Percentiles rank a stretch among this genome's conserved stretches.
Conservation (phyloP, 139 green algal species). For the Chlamydomonas incerta region DNA sequence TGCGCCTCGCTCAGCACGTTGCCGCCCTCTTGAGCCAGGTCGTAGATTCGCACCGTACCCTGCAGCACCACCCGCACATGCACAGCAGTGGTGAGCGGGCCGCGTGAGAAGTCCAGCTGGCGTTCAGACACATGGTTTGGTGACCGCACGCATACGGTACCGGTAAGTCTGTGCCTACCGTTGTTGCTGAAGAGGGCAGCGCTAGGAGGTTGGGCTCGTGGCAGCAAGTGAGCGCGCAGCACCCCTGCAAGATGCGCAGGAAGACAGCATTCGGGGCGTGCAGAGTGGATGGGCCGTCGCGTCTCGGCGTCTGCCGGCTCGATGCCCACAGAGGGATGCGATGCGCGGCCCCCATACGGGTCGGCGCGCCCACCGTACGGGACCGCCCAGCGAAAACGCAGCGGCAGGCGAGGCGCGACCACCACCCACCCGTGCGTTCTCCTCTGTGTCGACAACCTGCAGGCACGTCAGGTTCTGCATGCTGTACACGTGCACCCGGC, state of each 20-base stretch:
- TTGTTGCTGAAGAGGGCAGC: constrained; percentile 63
- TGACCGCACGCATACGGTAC: no score
- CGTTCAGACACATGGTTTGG: no score
- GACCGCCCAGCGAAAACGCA: no score
- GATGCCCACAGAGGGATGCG: no score
- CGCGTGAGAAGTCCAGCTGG: no score
- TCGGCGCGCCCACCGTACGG: no score
- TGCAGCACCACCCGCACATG: not conserved
- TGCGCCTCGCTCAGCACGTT: constrained; percentile 79
- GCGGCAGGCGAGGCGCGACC: no score
- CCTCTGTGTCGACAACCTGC: constrained; percentile 60
- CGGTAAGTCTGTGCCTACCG: not conserved
- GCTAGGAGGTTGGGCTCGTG: constrained; percentile 72
- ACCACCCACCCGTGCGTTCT: constrained; percentile 46
- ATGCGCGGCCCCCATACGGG: no score
- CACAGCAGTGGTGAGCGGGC: no score
- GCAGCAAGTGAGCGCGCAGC: constrained; percentile 70
- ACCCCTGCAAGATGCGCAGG: constrained; percentile 41
- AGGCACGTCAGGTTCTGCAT: constrained; percentile 71
- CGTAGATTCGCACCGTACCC: constrained; percentile 72
- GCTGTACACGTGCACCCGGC: constrained; percentile 60
- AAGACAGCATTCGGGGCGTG: not conserved
- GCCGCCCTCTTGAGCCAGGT: constrained; percentile 54
- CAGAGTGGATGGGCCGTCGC: no score
- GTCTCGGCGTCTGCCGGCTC: no score